A percentile compares a stretch with the other conserved stretches of the same genome.
phyloP scores from a whole-genome alignment of 768 basidiomycete genomes.

The Boletus bicolor region DNA sequence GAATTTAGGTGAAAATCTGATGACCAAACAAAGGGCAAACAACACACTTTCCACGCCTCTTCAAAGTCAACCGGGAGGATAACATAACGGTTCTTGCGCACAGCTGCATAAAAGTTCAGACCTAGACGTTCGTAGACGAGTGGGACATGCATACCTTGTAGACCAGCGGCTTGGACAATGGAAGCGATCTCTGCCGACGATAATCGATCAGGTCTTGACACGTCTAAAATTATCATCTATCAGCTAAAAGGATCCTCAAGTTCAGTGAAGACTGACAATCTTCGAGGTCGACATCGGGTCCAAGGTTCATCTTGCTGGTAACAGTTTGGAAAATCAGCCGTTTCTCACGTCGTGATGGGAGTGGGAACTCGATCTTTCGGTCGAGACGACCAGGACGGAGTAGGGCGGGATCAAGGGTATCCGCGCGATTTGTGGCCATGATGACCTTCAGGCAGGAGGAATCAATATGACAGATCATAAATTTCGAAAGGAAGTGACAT shows the following conservation, averaged over 20 bases:
- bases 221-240: slow-evolving; percentile 52
- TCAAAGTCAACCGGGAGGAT: slow-evolving; percentile 97
- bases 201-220: slow-evolving; percentile 92
- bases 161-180: slow-evolving; percentile 93
- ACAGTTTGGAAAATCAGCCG: slow-evolving; percentile 98
- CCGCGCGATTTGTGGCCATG: slow-evolving; percentile 99
- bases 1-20: slow-evolving; percentile 28
- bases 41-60: slow-evolving; percentile 97
- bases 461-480: neutral
- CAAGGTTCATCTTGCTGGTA: slow-evolving; percentile 95
- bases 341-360: slow-evolving; percentile 91
- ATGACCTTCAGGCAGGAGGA: slow-evolving; percentile 65
- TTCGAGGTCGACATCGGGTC: slow-evolving; percentile 96
- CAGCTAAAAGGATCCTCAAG: slow-evolving; percentile 10
- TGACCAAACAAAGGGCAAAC: slow-evolving; percentile 49
- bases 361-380: slow-evolving; percentile 97
- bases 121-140: neutral
- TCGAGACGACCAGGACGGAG: slow-evolving; percentile 97
- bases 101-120: slow-evolving; percentile 45
- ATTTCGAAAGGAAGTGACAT: neutral
- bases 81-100: slow-evolving; percentile 97
- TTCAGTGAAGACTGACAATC: slow-evolving; percentile 68
- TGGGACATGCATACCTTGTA: slow-evolving; percentile 64
- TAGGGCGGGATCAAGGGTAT: slow-evolving; percentile 95
- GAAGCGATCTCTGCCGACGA: slow-evolving; percentile 95